Conservation (phyloP, 495 filamentous ascomycete species). For the Tricharina praecox region DNA sequence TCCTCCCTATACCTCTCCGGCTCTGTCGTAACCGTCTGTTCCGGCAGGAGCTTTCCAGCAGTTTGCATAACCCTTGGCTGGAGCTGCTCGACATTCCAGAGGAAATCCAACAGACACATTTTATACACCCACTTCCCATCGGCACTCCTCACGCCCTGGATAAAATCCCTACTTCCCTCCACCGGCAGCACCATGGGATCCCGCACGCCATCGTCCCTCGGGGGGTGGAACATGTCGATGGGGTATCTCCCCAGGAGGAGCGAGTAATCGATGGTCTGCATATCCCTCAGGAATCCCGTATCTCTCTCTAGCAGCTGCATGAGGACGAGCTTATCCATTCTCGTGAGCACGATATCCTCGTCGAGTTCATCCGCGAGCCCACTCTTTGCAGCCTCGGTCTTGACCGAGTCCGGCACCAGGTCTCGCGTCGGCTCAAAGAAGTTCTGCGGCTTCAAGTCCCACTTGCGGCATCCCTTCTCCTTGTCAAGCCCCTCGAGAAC, state of each 20-base stretch:
- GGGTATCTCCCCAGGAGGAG: slow-evolving; percentile 23
- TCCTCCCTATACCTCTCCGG: slow-evolving; percentile 21
- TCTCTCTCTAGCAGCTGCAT: slow-evolving; percentile 21
- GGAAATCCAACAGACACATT: slow-evolving; percentile 22
- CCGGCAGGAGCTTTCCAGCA: slow-evolving; percentile 18
- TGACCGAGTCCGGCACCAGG: slow-evolving; percentile 19
- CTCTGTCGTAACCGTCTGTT: slow-evolving; percentile 25
- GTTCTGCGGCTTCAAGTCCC: slow-evolving; percentile 22
- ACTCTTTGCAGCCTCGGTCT: slow-evolving; percentile 17
- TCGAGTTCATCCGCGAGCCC: slow-evolving; percentile 24
- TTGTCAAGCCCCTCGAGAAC: slow-evolving; percentile 17
- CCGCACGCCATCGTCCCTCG: slow-evolving; percentile 8
- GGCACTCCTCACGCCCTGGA: slow-evolving; percentile 14
- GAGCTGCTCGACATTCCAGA: slow-evolving; percentile 25
- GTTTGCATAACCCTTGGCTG: slow-evolving; percentile 18
- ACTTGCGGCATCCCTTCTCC: slow-evolving; percentile 15
- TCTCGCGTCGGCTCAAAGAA: slow-evolving; percentile 26
- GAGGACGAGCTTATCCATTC: slow-evolving; percentile 14
- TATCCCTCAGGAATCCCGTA: slow-evolving; percentile 20
- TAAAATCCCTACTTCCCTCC: slow-evolving; percentile 10
- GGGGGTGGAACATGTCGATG: slow-evolving; percentile 21
- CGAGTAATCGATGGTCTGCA: slow-evolving; percentile 26
- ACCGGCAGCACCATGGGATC: slow-evolving; percentile 11
- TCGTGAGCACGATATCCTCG: slow-evolving; percentile 18
- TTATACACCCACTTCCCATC: slow-evolving; percentile 26